These are phyloP conservation scores for Colletotrichum viniferum DNA, from an alignment of 2,329 filamentous ascomycete species.

Conservation along the genomic window DNA sequence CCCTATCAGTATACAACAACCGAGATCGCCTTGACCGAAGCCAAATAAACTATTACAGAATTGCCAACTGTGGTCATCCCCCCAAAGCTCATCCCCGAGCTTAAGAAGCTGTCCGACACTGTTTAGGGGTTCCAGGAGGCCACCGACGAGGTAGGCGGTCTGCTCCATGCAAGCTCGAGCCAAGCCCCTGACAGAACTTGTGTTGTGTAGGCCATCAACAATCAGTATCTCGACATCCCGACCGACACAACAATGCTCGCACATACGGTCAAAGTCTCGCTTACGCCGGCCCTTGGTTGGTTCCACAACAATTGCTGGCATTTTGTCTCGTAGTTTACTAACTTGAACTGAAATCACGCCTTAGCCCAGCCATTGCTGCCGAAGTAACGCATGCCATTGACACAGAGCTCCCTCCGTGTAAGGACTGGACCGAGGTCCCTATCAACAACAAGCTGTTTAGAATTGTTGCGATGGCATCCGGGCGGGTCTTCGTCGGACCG, in stretches of 20 bases:
- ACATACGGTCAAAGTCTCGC: neutral
- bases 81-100: neutral
- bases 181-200: neutral
- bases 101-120: neutral
- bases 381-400: constrained; percentile 40
- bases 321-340: neutral
- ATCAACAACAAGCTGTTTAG: constrained; percentile 45
- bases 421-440: constrained; percentile 44
- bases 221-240: neutral
- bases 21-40: neutral
- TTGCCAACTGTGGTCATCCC: neutral
- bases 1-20: no score
- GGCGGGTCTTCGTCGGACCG: constrained; percentile 51
- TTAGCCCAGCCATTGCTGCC: constrained; percentile 41
- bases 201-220: neutral
- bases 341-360: constrained; percentile 24
- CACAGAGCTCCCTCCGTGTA: constrained; percentile 36
- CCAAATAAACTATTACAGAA: neutral
- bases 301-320: neutral
- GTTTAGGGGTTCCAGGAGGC: neutral
- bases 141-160: neutral
- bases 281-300: neutral
- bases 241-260: neutral
- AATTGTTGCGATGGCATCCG: constrained; percentile 50
- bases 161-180: neutral